phyloP scores from a whole-genome alignment of 805 yeast species.

The Kazachstania viticola region DNA sequence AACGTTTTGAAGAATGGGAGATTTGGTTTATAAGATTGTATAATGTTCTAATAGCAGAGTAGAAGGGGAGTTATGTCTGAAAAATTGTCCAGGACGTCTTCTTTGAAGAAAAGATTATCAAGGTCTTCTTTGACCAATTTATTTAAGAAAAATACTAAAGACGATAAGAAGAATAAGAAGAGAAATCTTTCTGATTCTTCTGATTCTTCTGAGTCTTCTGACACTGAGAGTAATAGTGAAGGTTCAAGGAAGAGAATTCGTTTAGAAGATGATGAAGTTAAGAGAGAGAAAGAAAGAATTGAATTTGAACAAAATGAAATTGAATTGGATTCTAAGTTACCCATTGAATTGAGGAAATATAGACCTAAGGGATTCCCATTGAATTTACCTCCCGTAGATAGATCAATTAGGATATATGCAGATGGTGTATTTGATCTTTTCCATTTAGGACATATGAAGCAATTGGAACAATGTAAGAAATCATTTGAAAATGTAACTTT shows the following conservation, averaged over 20 bases:
- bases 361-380: conserved; percentile 72
- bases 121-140: conserved; percentile 24
- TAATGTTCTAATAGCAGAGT: no score
- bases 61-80: no score
- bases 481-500: conserved; percentile 73
- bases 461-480: conserved; percentile 92
- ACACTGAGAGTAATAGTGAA: conserved; percentile 14
- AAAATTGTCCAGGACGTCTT: conserved; percentile 9
- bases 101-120: conserved; percentile 21
- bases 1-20: no score
- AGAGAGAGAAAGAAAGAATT: neutral
- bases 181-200: conserved; percentile 13
- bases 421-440: conserved; percentile 97
- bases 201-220: no score
- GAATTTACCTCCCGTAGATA: conserved; percentile 71
- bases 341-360: conserved; percentile 59
- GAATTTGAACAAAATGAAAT: conserved; percentile 37
- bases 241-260: conserved; percentile 8
- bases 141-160: conserved; percentile 21
- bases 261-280: conserved; percentile 12
- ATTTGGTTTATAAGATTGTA: no score
- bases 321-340: conserved; percentile 51
- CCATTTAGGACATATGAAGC: conserved; percentile 96
- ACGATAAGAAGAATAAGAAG: conserved; percentile 15
- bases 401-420: conserved; percentile 90